A percentile compares a stretch with the other conserved stretches of the same genome.
Evolutionary conservation across 139 green algal species (phyloP).

Genomic region (Chlamydomonas asymmetrica): DNA sequence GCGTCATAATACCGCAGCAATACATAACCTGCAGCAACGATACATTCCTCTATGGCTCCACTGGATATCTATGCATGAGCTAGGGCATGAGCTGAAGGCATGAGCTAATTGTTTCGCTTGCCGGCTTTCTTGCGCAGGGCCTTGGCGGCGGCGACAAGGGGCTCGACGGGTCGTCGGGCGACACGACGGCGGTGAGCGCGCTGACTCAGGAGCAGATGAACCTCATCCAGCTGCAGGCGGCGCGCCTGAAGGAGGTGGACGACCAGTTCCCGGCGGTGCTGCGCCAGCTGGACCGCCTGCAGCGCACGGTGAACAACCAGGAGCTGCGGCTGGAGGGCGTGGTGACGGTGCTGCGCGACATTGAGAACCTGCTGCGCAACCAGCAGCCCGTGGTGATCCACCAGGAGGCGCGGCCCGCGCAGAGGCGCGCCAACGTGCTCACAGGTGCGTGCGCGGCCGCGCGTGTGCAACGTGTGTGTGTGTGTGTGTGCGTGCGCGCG

Average conservation of each 20-base stretch:
- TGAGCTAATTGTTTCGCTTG: too few relatives aligned
- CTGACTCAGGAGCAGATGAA: slow-evolving; percentile 36
- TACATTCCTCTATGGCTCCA: too few relatives aligned
- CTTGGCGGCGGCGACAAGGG: neutral
- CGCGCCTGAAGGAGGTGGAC: slow-evolving; percentile 41
- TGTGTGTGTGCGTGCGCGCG: slow-evolving; percentile 8
- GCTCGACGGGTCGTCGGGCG: slow-evolving; percentile 5
- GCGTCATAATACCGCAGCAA: too few relatives aligned
- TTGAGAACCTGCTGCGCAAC: slow-evolving; percentile 59
- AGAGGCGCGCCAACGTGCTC: slow-evolving; percentile 11
- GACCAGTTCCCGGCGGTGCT: slow-evolving; percentile 46
- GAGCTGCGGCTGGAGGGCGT: slow-evolving; percentile 53
- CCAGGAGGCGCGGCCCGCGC: slow-evolving; percentile 34
- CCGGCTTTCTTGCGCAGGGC: too few relatives aligned
- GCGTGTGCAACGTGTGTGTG: too few relatives aligned
- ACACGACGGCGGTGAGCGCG: neutral
- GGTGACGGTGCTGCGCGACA: slow-evolving; percentile 50
- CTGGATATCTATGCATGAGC: too few relatives aligned
- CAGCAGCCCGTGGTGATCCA: slow-evolving; percentile 53
- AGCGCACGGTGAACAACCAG: slow-evolving; percentile 50
- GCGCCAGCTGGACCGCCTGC: slow-evolving; percentile 44
- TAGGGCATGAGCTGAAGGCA: too few relatives aligned
- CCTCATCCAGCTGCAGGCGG: slow-evolving; percentile 33
- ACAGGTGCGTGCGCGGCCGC: too few relatives aligned
- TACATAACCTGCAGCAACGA: too few relatives aligned